Base-by-base conservation (phyloP, 2,329 filamentous ascomycete species). In the Penicillium sumatraense region DNA sequence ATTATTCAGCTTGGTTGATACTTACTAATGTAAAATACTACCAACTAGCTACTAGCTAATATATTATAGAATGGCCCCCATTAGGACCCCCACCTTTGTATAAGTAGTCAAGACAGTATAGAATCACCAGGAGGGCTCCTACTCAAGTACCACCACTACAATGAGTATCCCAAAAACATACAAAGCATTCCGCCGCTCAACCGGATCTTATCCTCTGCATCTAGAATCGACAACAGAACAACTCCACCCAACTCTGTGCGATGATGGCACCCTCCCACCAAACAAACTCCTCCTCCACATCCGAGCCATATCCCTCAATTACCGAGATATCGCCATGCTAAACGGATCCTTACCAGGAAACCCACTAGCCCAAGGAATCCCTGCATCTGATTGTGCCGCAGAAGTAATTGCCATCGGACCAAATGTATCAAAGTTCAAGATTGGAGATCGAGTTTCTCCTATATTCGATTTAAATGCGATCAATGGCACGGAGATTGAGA, bases 311-410 rank as follows among this genome's bases (percentile, higher is more conserved):
- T 51, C 46, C n/a, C 31, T 49, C 10, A 49, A 49, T n/a, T 49
- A 49, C 18, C n/a, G 46, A 35, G 46, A 49, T 26, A 23, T 31
- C 8, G 46, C 29, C 29, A 35, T 49, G 29, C 21, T 49, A 13
- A 36, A 36, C 23, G 48, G 48, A 31, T 9, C 6, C n/a, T 21
- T 18, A 29, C 26, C n/a, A n/a, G n/a, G n/a, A n/a, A n/a, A n/a
- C n/a, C n/a, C n/a, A n/a, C 26, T 21, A 6, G 48, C 42, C 5
- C 24, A 21, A 40, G 48, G 48, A n/a, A 51, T 51, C 26, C 48
- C 48, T 3, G 36, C 29, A 23, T 83, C 81, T 18, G 82, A 84
- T 55, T 81, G 81, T 13, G 79, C 82, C 8, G 82, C 81, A 27
- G 73, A 72, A 3, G 81, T 85, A 35, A 74, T 81, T 47, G 74